Evolutionary conservation across 352 stramenopile species (phyloP).

Genomic region (Phytophthora meadii): DNA sequence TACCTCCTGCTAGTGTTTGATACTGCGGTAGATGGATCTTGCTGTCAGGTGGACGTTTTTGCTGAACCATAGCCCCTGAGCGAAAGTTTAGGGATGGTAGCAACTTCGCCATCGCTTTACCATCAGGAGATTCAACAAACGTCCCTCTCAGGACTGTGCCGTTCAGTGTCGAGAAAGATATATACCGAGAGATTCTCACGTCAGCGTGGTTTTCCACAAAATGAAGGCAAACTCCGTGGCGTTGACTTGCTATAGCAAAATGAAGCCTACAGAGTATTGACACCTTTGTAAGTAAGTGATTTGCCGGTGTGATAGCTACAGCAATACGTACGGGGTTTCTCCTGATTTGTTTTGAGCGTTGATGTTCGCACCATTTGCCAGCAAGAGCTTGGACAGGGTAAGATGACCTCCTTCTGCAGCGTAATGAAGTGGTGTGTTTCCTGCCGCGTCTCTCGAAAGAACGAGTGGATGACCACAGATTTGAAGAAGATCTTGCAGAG

Average conservation of each 20-base stretch:
- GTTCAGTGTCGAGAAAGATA: constrained; percentile 59
- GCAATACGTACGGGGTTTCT: constrained; percentile 69
- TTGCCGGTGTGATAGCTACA: neutral
- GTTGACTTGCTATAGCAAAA: constrained; percentile 83
- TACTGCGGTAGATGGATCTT: constrained; percentile 27
- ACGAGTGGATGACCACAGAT: constrained; percentile 81
- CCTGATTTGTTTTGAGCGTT: constrained; percentile 82
- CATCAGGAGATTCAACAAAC: constrained; percentile 66
- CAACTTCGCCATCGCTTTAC: constrained; percentile 56
- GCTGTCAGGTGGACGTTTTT: constrained; percentile 16
- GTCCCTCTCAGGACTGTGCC: constrained; percentile 59
- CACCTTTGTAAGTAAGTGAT: neutral
- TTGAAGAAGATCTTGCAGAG: constrained; percentile 65
- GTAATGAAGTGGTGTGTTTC: constrained; percentile 83
- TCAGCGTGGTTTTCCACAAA: constrained; percentile 68
- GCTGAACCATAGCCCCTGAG: constrained; percentile 35
- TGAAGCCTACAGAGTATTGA: constrained; percentile 51
- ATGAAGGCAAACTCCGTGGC: constrained; percentile 69
- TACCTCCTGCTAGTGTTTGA: constrained; percentile 18
- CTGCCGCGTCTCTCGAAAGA: constrained; percentile 61
- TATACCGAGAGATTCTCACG: constrained; percentile 70
- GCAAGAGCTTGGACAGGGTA: constrained; percentile 63
- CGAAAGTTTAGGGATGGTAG: constrained; percentile 66
- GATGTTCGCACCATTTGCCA: constrained; percentile 74
- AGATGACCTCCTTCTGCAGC: constrained; percentile 80